A percentile compares a stretch with the other conserved stretches of the same genome.
Conservation (phyloP, 441 rosid species). For the Erodium chrysanthum region DNA sequence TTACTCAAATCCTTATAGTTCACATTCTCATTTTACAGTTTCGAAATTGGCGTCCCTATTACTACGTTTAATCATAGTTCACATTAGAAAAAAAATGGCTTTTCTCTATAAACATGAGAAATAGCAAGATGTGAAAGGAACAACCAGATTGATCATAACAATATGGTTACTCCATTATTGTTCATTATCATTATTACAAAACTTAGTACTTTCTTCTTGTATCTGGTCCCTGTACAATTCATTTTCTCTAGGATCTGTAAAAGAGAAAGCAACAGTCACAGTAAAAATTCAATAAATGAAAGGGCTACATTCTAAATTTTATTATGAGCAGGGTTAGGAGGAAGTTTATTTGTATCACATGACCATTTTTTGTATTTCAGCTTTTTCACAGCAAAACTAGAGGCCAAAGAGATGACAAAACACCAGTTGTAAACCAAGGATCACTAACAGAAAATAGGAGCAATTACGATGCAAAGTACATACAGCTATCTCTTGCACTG, state of each 20-base stretch:
- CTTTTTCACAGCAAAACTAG: neutral
- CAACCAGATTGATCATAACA: neutral
- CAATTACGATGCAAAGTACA: neutral
- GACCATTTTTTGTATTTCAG: neutral
- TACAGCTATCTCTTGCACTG: slow-evolving; percentile 63
- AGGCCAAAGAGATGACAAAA: neutral
- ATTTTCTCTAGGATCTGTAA: neutral
- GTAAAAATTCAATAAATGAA: neutral
- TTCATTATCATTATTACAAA: neutral
- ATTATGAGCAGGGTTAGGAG: neutral
- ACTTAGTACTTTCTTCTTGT: neutral
- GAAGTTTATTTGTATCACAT: neutral
- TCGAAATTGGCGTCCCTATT: neutral
- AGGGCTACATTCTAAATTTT: neutral
- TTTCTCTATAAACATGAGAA: neutral
- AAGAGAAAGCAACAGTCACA: neutral
- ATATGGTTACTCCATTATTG: neutral
- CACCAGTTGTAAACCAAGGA: no score
- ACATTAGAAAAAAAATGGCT: no score
- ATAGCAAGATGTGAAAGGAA: neutral
- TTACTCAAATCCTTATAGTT: neutral
- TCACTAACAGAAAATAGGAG: no score
- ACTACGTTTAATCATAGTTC: neutral
- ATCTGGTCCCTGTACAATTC: neutral
- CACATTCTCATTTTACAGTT: neutral